phyloP scores from a whole-genome alignment of 192 early-diverging fungal species.

The Diversispora epigaea region DNA sequence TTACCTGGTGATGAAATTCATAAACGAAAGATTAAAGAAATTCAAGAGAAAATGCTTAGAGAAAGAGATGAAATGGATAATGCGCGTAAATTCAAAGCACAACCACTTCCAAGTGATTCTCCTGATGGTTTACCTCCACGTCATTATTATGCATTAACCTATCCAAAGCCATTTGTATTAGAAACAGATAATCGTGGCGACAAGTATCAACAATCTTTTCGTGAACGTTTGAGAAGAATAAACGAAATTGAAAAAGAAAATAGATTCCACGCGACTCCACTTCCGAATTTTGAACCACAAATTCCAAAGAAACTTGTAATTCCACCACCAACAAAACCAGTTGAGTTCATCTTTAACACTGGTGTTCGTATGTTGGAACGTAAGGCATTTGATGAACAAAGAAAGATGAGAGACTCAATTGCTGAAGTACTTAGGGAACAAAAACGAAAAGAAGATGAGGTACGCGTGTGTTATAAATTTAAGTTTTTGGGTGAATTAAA shows the following conservation, averaged over 20 bases:
- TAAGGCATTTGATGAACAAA: not conserved
- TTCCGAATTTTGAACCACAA: not conserved
- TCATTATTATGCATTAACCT: not conserved
- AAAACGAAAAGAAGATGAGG: slow-evolving; percentile 18
- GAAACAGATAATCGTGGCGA: slow-evolving; percentile 12
- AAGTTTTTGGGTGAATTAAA: not conserved
- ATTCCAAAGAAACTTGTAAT: not conserved
- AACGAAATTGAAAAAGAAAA: slow-evolving; percentile 3
- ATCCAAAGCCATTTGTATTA: slow-evolving; percentile 24
- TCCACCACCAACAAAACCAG: slow-evolving; percentile 9
- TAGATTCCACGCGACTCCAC: slow-evolving; percentile 7
- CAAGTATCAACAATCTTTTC: slow-evolving; percentile 19
- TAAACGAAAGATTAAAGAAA: no score
- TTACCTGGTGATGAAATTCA: no score
- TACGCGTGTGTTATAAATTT: not conserved
- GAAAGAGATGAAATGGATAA: not conserved
- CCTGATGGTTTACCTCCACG: slow-evolving; percentile 9
- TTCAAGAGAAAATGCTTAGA: not conserved
- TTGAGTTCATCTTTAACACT: slow-evolving; percentile 2
- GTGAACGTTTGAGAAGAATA: not conserved
- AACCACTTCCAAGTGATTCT: slow-evolving; percentile 12
- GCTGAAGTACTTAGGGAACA: not conserved
- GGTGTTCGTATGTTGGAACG: slow-evolving; percentile 10
- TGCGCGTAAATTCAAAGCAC: slow-evolving; percentile 9
- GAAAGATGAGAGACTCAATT: not conserved